Percentiles rank a stretch among this genome's conserved stretches.
phyloP scores from a whole-genome alignment of 2,329 filamentous ascomycete genomes.

The Alternaria solani region DNA sequence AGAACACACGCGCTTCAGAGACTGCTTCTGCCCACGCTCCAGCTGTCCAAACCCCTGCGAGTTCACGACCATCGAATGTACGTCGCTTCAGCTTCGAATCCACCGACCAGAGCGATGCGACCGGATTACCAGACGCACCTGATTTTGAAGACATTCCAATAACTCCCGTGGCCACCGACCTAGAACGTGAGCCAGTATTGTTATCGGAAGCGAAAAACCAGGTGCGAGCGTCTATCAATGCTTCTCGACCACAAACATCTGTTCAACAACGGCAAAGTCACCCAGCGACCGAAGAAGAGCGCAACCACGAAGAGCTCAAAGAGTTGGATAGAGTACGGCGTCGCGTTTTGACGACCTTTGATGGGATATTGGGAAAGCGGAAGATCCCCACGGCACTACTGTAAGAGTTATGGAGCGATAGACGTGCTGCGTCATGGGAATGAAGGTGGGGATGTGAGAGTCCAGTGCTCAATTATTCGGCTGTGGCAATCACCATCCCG shows the following conservation, averaged over 20 bases:
- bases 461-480: not conserved
- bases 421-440: not conserved
- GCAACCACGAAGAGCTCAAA: not conserved
- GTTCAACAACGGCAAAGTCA: not conserved
- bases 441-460: not conserved
- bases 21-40: not conserved
- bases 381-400: not conserved
- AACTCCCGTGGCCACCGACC: not conserved
- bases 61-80: not conserved
- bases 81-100: slow-evolving; percentile 9
- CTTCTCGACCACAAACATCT: not conserved
- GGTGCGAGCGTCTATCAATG: not conserved
- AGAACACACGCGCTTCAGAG: not conserved
- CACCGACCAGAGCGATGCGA: not conserved
- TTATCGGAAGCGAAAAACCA: not conserved
- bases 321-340: not conserved
- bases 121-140: not conserved
- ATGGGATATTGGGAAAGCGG: slow-evolving; percentile 6
- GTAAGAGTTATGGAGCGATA: not conserved
- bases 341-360: slow-evolving; percentile 2
- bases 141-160: not conserved
- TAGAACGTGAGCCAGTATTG: not conserved
- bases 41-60: not conserved
- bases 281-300: not conserved
- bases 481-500: not conserved